These are phyloP conservation scores for Pyrenochaeta sp. DNA, from an alignment of 2,329 filamentous ascomycete species.

Conservation along the genomic window DNA sequence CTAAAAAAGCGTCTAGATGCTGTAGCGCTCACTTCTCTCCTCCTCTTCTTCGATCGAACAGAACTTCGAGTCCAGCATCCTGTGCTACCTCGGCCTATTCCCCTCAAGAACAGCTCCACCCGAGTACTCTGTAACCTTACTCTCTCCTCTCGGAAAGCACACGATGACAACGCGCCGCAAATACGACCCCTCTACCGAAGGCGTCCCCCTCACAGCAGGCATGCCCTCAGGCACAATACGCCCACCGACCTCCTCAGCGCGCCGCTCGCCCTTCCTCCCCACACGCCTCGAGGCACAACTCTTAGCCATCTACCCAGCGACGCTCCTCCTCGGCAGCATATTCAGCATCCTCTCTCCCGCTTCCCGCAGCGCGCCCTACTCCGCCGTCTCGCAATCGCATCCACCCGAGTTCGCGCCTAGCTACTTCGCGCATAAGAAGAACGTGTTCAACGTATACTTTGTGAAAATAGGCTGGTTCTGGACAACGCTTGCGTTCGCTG, in stretches of 20 bases:
- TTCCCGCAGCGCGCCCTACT: conserved; percentile 68
- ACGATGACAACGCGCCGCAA: conserved; percentile 46
- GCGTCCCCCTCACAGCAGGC: conserved; percentile 29
- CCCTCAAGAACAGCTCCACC: conserved; percentile 5
- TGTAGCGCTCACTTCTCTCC: background rate
- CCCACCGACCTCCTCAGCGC: conserved; percentile 30
- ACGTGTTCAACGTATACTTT: conserved; percentile 90
- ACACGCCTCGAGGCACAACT: conserved; percentile 72
- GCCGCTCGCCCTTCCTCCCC: conserved; percentile 69
- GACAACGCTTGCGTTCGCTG: conserved; percentile 77
- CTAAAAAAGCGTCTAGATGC: background rate
- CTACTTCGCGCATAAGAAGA: conserved; percentile 95
- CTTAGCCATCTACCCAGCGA: conserved; percentile 76
- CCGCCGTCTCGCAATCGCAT: conserved; percentile 69
- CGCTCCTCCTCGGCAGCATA: conserved; percentile 81
- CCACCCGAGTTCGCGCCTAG: conserved; percentile 67
- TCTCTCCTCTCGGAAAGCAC: background rate
- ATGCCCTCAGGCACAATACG: conserved; percentile 38
- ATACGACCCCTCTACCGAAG: conserved; percentile 26
- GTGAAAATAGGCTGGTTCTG: conserved; percentile 97
- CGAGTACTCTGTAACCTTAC: background rate
- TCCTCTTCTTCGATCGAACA: background rate
- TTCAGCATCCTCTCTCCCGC: conserved; percentile 82
- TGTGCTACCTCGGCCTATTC: background rate
- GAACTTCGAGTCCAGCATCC: background rate